phyloP scores from a whole-genome alignment of 176 grass and related monocot species.

The Carex parvula region DNA sequence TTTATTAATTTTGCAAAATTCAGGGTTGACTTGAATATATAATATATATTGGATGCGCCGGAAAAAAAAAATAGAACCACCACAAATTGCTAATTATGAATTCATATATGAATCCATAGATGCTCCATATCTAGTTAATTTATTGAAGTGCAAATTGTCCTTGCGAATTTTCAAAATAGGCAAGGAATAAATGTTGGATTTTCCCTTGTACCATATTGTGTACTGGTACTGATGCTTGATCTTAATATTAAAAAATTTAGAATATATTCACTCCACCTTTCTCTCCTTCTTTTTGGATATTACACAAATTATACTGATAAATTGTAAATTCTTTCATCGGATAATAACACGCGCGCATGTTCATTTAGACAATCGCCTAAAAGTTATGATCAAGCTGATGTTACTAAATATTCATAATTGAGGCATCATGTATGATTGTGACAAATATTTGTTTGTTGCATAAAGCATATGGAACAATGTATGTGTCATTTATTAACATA shows the following conservation, averaged over 20 bases:
- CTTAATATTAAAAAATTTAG: not conserved
- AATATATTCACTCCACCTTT: slow-evolving; percentile 2
- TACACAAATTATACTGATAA: too few relatives aligned
- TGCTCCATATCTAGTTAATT: slow-evolving; percentile 18
- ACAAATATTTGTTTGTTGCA: not conserved
- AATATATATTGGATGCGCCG: not conserved
- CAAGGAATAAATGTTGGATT: slow-evolving; percentile 10
- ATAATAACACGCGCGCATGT: not conserved
- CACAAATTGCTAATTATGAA: not conserved
- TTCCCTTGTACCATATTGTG: not conserved
- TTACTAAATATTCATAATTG: not conserved
- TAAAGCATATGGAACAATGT: not conserved
- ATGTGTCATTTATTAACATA: not conserved
- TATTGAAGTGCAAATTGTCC: slow-evolving; percentile 8
- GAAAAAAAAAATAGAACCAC: not conserved
- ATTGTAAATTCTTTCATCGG: too few relatives aligned
- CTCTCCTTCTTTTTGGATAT: not conserved
- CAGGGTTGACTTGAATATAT: not conserved
- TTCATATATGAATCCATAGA: not conserved
- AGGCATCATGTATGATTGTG: not conserved
- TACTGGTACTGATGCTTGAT: not conserved
- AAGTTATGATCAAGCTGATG: not conserved
- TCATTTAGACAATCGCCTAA: not conserved
- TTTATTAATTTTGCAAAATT: not conserved
- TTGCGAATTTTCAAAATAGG: slow-evolving; percentile 11